These are phyloP conservation scores for Vigna radiata DNA, from an alignment of 306 rosid genomes.

Conservation along the genomic window DNA sequence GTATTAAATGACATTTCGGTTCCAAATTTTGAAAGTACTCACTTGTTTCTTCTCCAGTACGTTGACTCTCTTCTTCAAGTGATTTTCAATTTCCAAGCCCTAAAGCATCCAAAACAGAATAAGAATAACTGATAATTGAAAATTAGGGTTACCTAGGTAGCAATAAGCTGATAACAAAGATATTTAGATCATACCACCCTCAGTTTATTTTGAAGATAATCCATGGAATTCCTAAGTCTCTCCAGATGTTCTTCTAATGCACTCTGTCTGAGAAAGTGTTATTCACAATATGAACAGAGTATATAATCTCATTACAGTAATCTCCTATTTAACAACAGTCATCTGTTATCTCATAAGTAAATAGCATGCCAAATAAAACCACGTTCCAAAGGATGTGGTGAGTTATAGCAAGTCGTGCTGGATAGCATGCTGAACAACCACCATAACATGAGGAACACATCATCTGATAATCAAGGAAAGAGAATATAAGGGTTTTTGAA, in stretches of 20 bases:
- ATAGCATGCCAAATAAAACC: conserved; percentile 32
- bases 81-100: conserved; percentile 98
- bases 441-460: conserved; percentile 17
- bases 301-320: conserved; percentile 46
- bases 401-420: conserved; percentile 6
- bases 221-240: conserved; percentile 65
- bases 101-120: conserved; percentile 52
- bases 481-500: conserved; percentile 40
- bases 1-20: conserved; percentile 25
- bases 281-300: conserved; percentile 60
- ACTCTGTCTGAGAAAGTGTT: conserved; percentile 98
- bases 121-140: neutral
- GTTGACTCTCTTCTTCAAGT: conserved; percentile 74
- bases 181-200: conserved; percentile 69
- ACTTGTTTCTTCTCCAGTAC: conserved; percentile 79
- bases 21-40: conserved; percentile 51
- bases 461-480: conserved; percentile 16
- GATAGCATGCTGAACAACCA: conserved; percentile 33
- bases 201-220: conserved; percentile 74
- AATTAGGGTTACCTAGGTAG: conserved; percentile 16
- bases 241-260: conserved; percentile 89
- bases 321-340: conserved; percentile 23
- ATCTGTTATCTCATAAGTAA: conserved; percentile 26
- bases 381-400: conserved; percentile 23
- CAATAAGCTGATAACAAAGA: conserved; percentile 18